Conservation (phyloP, 2,329 filamentous ascomycete genomes). For the Annulohypoxylon truncatum region DNA sequence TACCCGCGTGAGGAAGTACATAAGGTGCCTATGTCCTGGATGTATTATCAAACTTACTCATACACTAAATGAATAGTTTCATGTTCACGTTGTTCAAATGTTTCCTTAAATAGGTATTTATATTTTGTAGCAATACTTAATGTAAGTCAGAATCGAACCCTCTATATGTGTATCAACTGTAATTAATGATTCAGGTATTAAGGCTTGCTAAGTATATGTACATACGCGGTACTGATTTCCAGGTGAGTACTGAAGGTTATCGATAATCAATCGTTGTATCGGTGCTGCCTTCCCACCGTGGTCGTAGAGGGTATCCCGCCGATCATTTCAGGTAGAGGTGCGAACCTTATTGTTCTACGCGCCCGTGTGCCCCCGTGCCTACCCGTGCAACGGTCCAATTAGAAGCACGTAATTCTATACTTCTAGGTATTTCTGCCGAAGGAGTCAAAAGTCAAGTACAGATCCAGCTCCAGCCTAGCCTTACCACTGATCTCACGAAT, state of each 20-base stretch:
- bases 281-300: neutral
- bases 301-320: neutral
- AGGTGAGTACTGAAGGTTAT: neutral
- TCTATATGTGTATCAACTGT: too few species aligned
- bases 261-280: slow-evolving; percentile 10
- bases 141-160: too few species aligned
- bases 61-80: neutral
- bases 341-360: slow-evolving; percentile 33
- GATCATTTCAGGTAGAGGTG: slow-evolving; percentile 28
- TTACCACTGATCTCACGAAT: slow-evolving; percentile 7
- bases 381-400: slow-evolving; percentile 33
- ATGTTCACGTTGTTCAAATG: too few species aligned
- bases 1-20: neutral
- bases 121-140: too few species aligned
- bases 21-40: neutral
- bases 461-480: slow-evolving; percentile 13
- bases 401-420: neutral
- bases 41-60: neutral
- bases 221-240: too few species aligned
- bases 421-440: slow-evolving; percentile 16
- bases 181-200: too few species aligned
- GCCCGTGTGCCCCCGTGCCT: slow-evolving; percentile 31
- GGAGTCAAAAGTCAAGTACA: slow-evolving; percentile 7
- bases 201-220: too few species aligned
- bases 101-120: too few species aligned